Conservation (phyloP, 768 basidiomycete species). For the Fistulinella prunicolor region DNA sequence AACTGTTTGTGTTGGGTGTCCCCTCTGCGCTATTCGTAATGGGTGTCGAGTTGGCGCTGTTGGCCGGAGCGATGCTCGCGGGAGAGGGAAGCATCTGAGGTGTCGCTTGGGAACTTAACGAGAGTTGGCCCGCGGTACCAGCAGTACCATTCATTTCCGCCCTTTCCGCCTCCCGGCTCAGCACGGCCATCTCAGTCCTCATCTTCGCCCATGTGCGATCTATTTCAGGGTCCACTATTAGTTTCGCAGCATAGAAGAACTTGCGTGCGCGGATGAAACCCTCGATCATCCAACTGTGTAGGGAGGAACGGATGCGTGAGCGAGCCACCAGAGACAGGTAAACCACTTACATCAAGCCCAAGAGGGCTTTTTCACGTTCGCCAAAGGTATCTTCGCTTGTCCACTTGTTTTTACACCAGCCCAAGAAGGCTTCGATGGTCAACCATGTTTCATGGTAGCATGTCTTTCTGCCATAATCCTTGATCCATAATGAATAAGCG, state of each 20-base stretch:
- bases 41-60: conserved; percentile 77
- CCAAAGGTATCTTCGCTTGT: conserved; percentile 39
- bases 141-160: conserved; percentile 33
- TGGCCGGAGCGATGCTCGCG: conserved; percentile 62
- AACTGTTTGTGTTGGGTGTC: conserved; percentile 46
- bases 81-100: conserved; percentile 81
- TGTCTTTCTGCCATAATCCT: conserved; percentile 53
- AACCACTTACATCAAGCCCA: conserved; percentile 74
- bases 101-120: conserved; percentile 38
- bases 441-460: conserved; percentile 65
- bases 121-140: conserved; percentile 25
- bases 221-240: conserved; percentile 32
- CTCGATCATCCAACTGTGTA: conserved; percentile 71
- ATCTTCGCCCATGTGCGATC: conserved; percentile 35
- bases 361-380: conserved; percentile 55
- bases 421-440: conserved; percentile 66
- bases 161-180: conserved; percentile 35
- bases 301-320: conserved; percentile 25
- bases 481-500: conserved; percentile 80
- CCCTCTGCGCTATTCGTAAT: conserved; percentile 52
- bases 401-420: conserved; percentile 75
- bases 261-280: conserved; percentile 64
- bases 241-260: conserved; percentile 38
- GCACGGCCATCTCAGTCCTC: conserved; percentile 31
- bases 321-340: conserved; percentile 14